Evolutionary conservation across 2,329 filamentous ascomycete genomes (phyloP).

Genomic region (Pseudopyrenochaeta lycopersici): DNA sequence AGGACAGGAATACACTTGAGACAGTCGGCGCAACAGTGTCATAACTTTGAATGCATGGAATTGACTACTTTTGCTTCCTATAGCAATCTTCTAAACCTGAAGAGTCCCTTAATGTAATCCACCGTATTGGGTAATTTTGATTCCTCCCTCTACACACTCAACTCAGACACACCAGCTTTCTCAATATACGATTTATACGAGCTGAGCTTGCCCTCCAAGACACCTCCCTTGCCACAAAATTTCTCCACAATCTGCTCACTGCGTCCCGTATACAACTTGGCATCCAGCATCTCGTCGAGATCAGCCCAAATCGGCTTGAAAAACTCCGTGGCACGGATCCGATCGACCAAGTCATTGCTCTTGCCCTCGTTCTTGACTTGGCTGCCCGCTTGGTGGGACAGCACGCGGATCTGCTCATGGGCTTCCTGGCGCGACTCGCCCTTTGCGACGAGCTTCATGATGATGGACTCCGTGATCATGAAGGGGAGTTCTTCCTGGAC

Average conservation of each 20-base stretch:
- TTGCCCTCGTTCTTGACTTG: conserved; percentile 78
- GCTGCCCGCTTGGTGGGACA: conserved; percentile 77
- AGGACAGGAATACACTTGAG: no score
- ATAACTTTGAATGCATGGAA: no score
- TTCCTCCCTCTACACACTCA: conserved; percentile 34
- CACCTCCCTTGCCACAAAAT: conserved; percentile 29
- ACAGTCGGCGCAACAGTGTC: no score
- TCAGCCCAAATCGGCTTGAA: conserved; percentile 76
- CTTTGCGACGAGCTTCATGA: conserved; percentile 74
- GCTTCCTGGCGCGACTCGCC: conserved; percentile 80
- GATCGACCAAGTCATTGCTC: conserved; percentile 81
- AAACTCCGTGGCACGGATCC: conserved; percentile 76
- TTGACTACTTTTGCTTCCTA: no score
- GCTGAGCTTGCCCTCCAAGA: conserved; percentile 53
- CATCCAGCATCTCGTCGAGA: conserved; percentile 72
- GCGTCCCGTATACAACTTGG: conserved; percentile 67
- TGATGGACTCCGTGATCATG: conserved; percentile 72
- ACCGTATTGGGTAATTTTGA: no score
- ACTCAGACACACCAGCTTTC: conserved; percentile 41
- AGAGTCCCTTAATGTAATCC: no score
- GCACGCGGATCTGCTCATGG: conserved; percentile 84
- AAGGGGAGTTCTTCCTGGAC: conserved; percentile 84
- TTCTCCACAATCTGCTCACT: conserved; percentile 49
- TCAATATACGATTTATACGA: conserved; percentile 60
- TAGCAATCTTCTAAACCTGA: no score